Base-by-base conservation (phyloP, 2,329 filamentous ascomycete genomes). In the Botryotinia calthae region DNA sequence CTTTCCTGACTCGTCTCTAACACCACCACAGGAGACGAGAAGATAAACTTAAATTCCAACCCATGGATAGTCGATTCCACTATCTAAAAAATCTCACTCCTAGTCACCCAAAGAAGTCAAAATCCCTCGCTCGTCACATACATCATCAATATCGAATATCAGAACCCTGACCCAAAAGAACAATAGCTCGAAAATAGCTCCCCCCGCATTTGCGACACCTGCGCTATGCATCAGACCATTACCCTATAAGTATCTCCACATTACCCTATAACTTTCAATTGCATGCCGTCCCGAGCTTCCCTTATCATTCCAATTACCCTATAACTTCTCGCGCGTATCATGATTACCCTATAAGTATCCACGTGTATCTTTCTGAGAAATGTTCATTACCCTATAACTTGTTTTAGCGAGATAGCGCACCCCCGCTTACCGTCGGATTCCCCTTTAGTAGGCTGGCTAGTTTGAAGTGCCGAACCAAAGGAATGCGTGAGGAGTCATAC, bases 221-320 rank as follows among this genome's bases (percentile, higher is more conserved):
- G 56, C 28, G 20, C 56, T 34, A 14, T 25, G 51, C 51, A 56
- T 56, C 2, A 56, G 31, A 9, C 37, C 40, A 64, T 64, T 46
- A 64, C 61, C 61, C 37, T 28, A 44, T 44, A 42, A 63, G 7
- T 42, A 63, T 63, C 59, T 34, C 56, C 56, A 59, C 28, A 40
- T 62, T 62, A 62, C 59, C 59, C 61, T 63, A 63, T 63, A 44
- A 63, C 61, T 44, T 63, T 42, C 18, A 40, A n/a, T n/a, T 14
- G 20, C 20, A 25, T 40, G 20, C 58, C 34, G 34, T 25, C 22
- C 25, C 14, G 25, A 62, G 10, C 42, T 37, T 67, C 42, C 34
- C 44, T 34, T 51, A 34, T 54, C 40, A 44, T 44, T 28, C 40
- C 25, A 8, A 62, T 62, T 62, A 62, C 59, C 59, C 59, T 62